Base-by-base conservation (phyloP, 306 rosid genomes). In the barrel medic (Medicago truncatula) region DNA sequence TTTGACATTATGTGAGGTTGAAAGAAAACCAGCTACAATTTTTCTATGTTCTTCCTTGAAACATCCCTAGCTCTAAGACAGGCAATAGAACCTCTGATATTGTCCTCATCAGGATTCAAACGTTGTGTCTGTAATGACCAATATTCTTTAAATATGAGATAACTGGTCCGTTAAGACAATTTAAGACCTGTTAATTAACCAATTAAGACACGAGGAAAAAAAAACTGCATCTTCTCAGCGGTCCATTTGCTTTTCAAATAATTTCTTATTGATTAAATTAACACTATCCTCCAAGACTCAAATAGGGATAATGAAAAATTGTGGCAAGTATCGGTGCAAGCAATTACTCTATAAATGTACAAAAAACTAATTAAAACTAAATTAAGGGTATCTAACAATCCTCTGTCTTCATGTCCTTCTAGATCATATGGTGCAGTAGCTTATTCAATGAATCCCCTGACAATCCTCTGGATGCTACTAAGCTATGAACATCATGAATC, bases 401-500 rank as follows among this genome's bases (percentile, higher is more conserved):
- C 40, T 83, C 91, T 31, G 83, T 59, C 75, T 80, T 79, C 81
- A 53, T 84, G 70, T 81, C 93, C 82, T 87, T 81, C 63, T 60
- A 16, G 75, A 88, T 74, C 65, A 76, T 83, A 76, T 88, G 92
- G 47, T 80, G 83, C 0, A 93, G 97, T 57, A 89, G 69, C 69
- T 76, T 89, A 79, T 80, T 76, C 81, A 92, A 76, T 7, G 82
- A 79, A 79, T 92, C 88, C 62, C 83, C 80, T 53, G 97, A 84
- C 81, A 92, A 52, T 66, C 96, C 93, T 82, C 83, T 80, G 11
- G 86, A 78, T 77, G 78, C 78, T 67, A 83, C 82, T 70, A 83
- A 83, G 75, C 84, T 83, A 59, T 78, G 76, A 71, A 66, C 76
- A 67, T 88, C 86, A 59, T 15, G 83, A 80, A 78, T 70, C 82